Evolutionary conservation across 2,329 filamentous ascomycete species (phyloP), one percentile per base, ranked within the genome.

Genomic region (Thermothelomyces thermophilus): DNA sequence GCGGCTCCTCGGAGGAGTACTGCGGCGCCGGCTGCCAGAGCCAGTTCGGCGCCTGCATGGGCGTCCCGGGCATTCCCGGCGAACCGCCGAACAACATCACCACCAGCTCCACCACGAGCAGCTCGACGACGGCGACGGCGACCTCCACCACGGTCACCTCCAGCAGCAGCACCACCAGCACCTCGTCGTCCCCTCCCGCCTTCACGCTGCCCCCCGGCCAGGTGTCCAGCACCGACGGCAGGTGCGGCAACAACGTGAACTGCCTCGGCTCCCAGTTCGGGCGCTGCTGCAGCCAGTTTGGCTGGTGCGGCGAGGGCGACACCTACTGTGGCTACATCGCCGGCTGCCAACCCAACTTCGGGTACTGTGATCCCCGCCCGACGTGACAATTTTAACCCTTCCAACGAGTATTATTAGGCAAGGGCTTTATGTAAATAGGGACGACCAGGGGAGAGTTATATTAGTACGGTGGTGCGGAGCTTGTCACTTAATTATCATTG

Each of bases 301-400:
- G 61, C 0, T 63, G 28, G 30, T 63, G 61, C 24, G 61, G 61
- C 9, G 56, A 60, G 9, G 58, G 61, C 14, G 59, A 62, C n/a
- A 60, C 62, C 56, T 64, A 56, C 48, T 64, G 62, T 48, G 53
- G 57, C 3, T 56, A 55, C 11, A 56, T 64, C 24, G 58, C 60
- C 1, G 58, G 60, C 1, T 64, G 63, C 47, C 63, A 64, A 53
- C 46, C 58, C 2, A 48, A 63, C 36, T 64, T 60, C 50, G 62
- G 63, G 9, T 51, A 56, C n/a, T 67, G 62, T 37, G 60, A 63
- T 35, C 50, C 55, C 2, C 40, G 37, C 22, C 37, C n/a, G n/a
- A 34, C n/a, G n/a, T n/a, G n/a, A n/a, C n/a, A n/a, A n/a, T n/a
- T n/a, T n/a, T n/a, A n/a, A n/a, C n/a, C n/a, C n/a, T n/a, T n/a